Evolutionary conservation across 345 rosid species (phyloP).

Genomic region (Aethionema arabicum): DNA sequence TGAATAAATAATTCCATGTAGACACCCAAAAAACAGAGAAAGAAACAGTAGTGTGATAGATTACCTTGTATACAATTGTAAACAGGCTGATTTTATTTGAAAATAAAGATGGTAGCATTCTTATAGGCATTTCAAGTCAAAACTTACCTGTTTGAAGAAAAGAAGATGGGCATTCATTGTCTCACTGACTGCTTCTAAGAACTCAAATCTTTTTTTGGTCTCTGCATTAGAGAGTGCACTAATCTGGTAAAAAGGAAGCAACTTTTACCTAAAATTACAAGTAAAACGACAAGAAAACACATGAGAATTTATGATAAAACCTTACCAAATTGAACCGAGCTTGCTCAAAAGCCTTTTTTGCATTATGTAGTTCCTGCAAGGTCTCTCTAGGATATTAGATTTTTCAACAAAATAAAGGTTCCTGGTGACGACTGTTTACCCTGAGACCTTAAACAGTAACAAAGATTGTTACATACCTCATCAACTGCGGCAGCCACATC

Average conservation of each 20-base stretch:
- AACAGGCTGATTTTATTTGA: slow-evolving; percentile 4
- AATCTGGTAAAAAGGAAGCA: slow-evolving; percentile 44
- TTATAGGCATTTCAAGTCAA: neutral
- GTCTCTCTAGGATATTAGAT: slow-evolving; percentile 54
- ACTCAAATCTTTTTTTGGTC: slow-evolving; percentile 66
- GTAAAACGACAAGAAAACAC: neutral
- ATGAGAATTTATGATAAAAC: neutral
- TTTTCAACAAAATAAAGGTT: slow-evolving; percentile 13
- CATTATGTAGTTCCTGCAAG: slow-evolving; percentile 65
- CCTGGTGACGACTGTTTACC: slow-evolving; percentile 26
- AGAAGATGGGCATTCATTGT: slow-evolving; percentile 71
- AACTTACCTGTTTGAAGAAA: slow-evolving; percentile 67
- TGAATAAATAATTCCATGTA: slow-evolving; percentile 9
- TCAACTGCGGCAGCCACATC: slow-evolving; percentile 63
- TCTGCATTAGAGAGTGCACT: slow-evolving; percentile 64
- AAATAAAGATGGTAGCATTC: neutral
- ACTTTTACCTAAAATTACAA: slow-evolving; percentile 11
- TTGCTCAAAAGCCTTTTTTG: slow-evolving; percentile 66
- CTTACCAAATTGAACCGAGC: slow-evolving; percentile 70
- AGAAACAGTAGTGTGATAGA: neutral
- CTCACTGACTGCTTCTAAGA: slow-evolving; percentile 71
- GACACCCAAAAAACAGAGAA: neutral
- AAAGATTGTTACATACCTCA: slow-evolving; percentile 51
- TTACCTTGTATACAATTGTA: slow-evolving; percentile 4
- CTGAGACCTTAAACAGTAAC: slow-evolving; percentile 5